Evolutionary conservation across 1,139 yeast genomes (phyloP).

Genomic region (Blastobotrys capitulatus): DNA sequence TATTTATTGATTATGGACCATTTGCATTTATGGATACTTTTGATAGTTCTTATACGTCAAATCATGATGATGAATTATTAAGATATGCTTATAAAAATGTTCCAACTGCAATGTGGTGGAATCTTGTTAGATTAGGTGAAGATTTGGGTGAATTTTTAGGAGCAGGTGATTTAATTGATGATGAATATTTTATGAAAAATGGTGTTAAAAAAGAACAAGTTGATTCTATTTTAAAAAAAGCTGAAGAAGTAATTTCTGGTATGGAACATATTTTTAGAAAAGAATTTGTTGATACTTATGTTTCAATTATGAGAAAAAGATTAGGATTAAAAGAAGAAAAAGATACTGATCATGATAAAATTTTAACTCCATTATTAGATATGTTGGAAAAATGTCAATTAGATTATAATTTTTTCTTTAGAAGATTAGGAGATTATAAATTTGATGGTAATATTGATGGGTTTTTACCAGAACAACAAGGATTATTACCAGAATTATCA

Average conservation of each 20-base stretch:
- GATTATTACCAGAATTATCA: conserved; percentile 26
- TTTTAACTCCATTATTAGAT: conserved; percentile 59
- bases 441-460: conserved; percentile 29
- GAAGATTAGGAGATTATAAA: conserved; percentile 47
- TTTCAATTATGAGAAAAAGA: conserved; percentile 55
- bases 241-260: conserved; percentile 56
- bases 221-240: conserved; percentile 50
- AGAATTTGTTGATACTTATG: conserved; percentile 55
- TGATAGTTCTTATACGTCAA: conserved; percentile 79
- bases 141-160: conserved; percentile 77
- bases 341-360: conserved; percentile 40
- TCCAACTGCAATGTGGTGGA: conserved; percentile 93
- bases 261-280: conserved; percentile 64
- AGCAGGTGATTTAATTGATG: conserved; percentile 47
- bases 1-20: conserved; percentile 92
- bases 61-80: conserved; percentile 71
- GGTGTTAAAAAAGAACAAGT: conserved; percentile 44
- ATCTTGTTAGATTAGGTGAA: conserved; percentile 79
- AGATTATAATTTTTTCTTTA: conserved; percentile 78
- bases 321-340: conserved; percentile 52
- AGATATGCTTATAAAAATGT: conserved; percentile 78
- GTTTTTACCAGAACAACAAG: conserved; percentile 36
- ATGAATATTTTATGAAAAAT: conserved; percentile 30
- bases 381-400: conserved; percentile 56
- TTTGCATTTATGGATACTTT: conserved; percentile 84